These are phyloP conservation scores for Pseudogymnoascus pannorum DNA, from an alignment of 2,329 filamentous ascomycete genomes.

Conservation along the genomic window DNA sequence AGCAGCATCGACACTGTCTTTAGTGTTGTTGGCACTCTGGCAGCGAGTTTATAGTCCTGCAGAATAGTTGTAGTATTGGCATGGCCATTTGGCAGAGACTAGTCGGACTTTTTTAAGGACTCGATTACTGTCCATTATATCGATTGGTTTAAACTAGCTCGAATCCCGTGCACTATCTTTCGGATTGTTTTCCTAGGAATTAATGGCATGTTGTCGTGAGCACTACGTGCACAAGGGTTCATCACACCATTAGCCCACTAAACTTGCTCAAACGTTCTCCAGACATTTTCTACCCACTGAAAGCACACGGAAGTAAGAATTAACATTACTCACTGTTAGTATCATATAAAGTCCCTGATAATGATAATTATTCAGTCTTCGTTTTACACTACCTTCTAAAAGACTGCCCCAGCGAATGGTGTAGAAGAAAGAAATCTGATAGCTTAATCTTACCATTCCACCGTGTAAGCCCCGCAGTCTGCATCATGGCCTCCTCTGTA, in stretches of 20 bases:
- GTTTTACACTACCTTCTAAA: not conserved
- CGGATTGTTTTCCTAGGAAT: not conserved
- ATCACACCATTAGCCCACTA: not conserved
- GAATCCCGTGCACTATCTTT: not conserved
- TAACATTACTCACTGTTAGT: not conserved
- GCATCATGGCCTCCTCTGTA: not conserved
- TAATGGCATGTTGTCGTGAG: not conserved
- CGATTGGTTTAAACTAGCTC: not conserved
- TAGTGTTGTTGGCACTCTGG: constrained; percentile 11
- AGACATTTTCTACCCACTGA: not conserved
- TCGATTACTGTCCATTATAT: not conserved
- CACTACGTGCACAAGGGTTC: not conserved
- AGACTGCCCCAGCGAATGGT: not conserved
- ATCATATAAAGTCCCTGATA: not conserved
- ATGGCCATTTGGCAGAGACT: not conserved
- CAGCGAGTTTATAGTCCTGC: not conserved
- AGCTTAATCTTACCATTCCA: not conserved
- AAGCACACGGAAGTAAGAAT: not conserved
- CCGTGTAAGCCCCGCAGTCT: not conserved
- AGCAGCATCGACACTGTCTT: constrained; percentile 35
- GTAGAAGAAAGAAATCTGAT: not conserved
- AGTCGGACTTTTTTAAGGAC: not conserved
- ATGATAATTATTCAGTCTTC: not conserved
- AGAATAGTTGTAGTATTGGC: not conserved
- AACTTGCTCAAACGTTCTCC: not conserved